Percentiles rank a stretch among this genome's conserved stretches.
Conservation (phyloP, 345 rosid species). For the Eucalyptus marginata region DNA sequence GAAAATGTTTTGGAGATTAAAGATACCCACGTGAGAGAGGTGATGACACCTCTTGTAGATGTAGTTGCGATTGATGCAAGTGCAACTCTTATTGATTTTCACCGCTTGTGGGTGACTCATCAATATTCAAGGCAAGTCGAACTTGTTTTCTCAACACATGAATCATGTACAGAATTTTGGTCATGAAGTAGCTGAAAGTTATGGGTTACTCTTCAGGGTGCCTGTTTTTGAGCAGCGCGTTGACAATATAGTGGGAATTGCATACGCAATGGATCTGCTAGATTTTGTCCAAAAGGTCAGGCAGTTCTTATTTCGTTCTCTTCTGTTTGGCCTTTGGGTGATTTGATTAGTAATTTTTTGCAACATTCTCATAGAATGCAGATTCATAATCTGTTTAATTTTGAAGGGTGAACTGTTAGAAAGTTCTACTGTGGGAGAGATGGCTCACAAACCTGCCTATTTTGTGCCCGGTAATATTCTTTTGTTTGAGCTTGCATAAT, state of each 20-base stretch:
- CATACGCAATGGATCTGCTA: conserved; percentile 95
- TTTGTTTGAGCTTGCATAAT: not conserved
- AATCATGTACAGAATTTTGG: not conserved
- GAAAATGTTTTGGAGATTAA: conserved; percentile 98
- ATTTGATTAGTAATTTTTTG: conserved; percentile 19
- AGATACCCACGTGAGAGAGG: conserved; percentile 96
- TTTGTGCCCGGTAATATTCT: conserved; percentile 79
- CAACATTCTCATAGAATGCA: conserved; percentile 24
- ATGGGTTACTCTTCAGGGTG: conserved; percentile 41
- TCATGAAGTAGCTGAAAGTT: not conserved
- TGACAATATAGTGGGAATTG: conserved; percentile 94
- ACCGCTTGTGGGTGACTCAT: conserved; percentile 89
- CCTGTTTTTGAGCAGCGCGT: conserved; percentile 99
- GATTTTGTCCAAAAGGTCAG: conserved; percentile 90
- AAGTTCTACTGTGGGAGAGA: conserved; percentile 70
- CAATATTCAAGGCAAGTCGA: conserved; percentile 76
- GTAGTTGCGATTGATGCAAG: conserved; percentile 93
- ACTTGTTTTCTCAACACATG: not conserved
- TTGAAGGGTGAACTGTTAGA: conserved; percentile 93
- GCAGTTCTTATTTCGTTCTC: conserved; percentile 1
- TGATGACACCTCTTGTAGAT: conserved; percentile 99
- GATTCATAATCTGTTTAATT: conserved; percentile 42
- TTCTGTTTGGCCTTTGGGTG: not conserved
- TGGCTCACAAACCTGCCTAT: conserved; percentile 99
- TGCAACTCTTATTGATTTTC: conserved; percentile 77